Conservation (phyloP, 164 flowering plant species). For the Brasenia schreberi region DNA sequence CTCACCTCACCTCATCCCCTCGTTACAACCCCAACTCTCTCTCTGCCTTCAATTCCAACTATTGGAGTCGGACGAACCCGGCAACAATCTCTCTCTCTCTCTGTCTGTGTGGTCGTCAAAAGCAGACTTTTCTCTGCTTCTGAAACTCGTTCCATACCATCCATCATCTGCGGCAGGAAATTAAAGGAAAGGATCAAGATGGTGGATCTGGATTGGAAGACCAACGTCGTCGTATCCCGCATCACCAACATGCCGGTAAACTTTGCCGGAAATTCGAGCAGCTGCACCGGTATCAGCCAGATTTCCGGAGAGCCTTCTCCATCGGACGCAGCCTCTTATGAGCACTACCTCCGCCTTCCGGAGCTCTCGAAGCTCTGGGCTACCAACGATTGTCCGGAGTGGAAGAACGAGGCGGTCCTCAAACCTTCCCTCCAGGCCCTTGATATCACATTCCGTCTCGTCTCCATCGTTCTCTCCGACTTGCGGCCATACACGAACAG, state of each 20-base stretch:
- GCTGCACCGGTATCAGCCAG: slow-evolving; percentile 57
- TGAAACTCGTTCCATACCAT: background rate
- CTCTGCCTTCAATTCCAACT: no score
- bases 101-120: no score
- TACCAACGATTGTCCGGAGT: slow-evolving; percentile 40
- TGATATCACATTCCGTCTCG: slow-evolving; percentile 76
- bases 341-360: slow-evolving; percentile 56
- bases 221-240: background rate
- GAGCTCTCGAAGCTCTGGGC: slow-evolving; percentile 58
- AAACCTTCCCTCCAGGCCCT: slow-evolving; percentile 72
- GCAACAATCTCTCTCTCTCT: no score
- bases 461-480: slow-evolving; percentile 60
- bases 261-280: background rate
- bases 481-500: slow-evolving; percentile 58
- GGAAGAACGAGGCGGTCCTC: slow-evolving; percentile 52
- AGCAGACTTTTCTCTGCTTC: background rate
- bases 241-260: background rate
- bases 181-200: background rate
- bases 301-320: slow-evolving; percentile 10
- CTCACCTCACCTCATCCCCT: no score
- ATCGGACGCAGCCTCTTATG: slow-evolving; percentile 54
- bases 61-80: no score
- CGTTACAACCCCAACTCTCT: no score
- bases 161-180: background rate
- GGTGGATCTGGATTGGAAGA: background rate